Percentiles rank a stretch among this genome's conserved stretches.
Conservation (phyloP, 2,329 filamentous ascomycete species). For the Massarina eburnea region DNA sequence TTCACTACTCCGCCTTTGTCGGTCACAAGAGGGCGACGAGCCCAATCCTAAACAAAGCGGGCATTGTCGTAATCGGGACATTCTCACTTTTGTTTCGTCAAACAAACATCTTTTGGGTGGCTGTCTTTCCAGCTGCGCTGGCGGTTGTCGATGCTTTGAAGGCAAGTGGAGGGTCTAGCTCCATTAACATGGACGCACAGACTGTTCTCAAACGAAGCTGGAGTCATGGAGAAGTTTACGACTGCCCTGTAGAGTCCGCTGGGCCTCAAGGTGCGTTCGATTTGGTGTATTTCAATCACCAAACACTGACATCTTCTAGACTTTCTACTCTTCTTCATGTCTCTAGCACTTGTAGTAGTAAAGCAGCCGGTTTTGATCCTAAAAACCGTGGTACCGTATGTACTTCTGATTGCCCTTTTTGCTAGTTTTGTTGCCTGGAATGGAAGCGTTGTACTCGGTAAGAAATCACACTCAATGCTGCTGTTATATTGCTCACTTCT, state of each 20-base stretch:
- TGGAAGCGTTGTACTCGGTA: conserved; percentile 85
- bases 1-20: conserved; percentile 61
- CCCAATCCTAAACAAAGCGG: conserved; percentile 13
- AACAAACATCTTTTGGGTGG: conserved; percentile 96
- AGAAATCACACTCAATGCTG: conserved; percentile 14
- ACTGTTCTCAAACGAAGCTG: conserved; percentile 20
- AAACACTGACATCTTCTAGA: conserved; percentile 20
- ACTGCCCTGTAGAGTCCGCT: conserved; percentile 25
- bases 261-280: conserved; percentile 22
- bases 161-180: neutral
- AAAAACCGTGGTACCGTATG: conserved; percentile 50
- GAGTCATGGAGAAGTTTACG: conserved; percentile 23
- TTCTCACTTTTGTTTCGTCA: conserved; percentile 77
- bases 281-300: neutral
- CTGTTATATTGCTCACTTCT: conserved; percentile 13
- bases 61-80: conserved; percentile 59
- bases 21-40: conserved; percentile 23
- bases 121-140: conserved; percentile 69
- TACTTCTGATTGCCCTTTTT: conserved; percentile 69
- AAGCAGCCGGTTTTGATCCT: conserved; percentile 46
- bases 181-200: neutral
- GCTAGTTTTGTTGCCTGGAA: conserved; percentile 80
- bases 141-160: conserved; percentile 34
- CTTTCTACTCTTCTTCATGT: conserved; percentile 50
- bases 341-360: conserved; percentile 62